Conservation (phyloP, 75 land plant species). For the Cupressus sempervirens region DNA sequence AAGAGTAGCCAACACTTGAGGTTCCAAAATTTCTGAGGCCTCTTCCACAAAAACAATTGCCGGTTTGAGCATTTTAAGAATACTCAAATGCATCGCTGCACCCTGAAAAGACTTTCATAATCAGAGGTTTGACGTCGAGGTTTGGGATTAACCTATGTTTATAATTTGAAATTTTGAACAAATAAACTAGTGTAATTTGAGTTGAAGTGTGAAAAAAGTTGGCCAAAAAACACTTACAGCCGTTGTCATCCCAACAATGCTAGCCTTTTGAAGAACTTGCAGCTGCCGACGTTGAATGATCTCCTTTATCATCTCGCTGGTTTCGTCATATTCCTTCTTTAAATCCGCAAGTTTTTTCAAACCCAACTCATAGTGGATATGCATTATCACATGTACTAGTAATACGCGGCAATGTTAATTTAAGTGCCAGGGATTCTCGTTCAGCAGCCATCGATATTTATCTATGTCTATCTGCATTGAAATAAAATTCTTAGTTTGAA, state of each 20-base stretch:
- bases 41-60: slow-evolving; percentile 30
- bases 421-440: background rate
- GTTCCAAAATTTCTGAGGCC: slow-evolving; percentile 33
- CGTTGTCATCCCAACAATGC: background rate
- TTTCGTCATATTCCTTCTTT: background rate
- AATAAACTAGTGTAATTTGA: background rate
- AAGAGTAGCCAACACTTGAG: slow-evolving; percentile 21
- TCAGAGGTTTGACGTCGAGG: background rate
- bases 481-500: background rate
- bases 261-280: background rate
- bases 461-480: background rate
- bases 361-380: background rate
- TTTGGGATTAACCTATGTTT: too few relatives aligned
- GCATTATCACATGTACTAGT: background rate
- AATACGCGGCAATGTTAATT: background rate
- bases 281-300: background rate
- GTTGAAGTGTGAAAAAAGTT: background rate
- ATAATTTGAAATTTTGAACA: background rate
- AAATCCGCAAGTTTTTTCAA: background rate
- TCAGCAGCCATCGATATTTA: background rate
- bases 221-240: background rate
- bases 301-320: background rate
- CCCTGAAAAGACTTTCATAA: background rate
- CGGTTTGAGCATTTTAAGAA: slow-evolving; percentile 13
- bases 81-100: slow-evolving; percentile 8